Evolutionary conservation across 768 basidiomycete species (phyloP).

Genomic region (Termitomyces sp.): DNA sequence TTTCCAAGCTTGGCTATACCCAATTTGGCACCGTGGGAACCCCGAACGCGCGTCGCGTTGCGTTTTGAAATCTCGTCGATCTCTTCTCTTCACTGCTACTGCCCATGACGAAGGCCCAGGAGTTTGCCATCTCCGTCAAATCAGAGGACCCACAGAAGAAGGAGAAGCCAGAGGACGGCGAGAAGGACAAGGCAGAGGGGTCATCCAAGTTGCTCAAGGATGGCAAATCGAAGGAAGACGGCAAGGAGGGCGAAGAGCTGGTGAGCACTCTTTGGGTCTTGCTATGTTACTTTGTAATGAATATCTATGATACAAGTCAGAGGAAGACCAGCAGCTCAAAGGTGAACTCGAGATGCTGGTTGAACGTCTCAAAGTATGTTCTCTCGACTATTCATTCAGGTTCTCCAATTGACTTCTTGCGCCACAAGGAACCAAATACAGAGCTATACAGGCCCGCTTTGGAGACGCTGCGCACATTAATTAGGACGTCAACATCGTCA

Average conservation of each 20-base stretch:
- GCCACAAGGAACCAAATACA: slow-evolving; percentile 75
- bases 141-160: slow-evolving; percentile 78
- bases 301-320: slow-evolving; percentile 51
- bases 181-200: slow-evolving; percentile 50
- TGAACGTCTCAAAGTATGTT: slow-evolving; percentile 80
- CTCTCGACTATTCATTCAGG: background rate
- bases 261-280: slow-evolving; percentile 41
- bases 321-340: slow-evolving; percentile 92
- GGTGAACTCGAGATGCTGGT: slow-evolving; percentile 96
- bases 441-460: slow-evolving; percentile 84
- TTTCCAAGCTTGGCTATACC: slow-evolving; percentile 8
- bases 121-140: slow-evolving; percentile 56
- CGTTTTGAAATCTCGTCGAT: slow-evolving; percentile 11
- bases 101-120: slow-evolving; percentile 54
- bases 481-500: slow-evolving; percentile 93
- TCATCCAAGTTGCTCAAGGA: slow-evolving; percentile 53
- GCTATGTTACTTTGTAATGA: background rate
- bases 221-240: slow-evolving; percentile 36
- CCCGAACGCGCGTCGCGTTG: slow-evolving; percentile 52
- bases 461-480: slow-evolving; percentile 89
- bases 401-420: background rate
- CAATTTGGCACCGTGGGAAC: slow-evolving; percentile 25
- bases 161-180: slow-evolving; percentile 33
- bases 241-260: slow-evolving; percentile 65
- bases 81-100: background rate